These are phyloP conservation scores for Apiospora koreana DNA, from an alignment of 2,329 filamentous ascomycete species.

Conservation along the genomic window DNA sequence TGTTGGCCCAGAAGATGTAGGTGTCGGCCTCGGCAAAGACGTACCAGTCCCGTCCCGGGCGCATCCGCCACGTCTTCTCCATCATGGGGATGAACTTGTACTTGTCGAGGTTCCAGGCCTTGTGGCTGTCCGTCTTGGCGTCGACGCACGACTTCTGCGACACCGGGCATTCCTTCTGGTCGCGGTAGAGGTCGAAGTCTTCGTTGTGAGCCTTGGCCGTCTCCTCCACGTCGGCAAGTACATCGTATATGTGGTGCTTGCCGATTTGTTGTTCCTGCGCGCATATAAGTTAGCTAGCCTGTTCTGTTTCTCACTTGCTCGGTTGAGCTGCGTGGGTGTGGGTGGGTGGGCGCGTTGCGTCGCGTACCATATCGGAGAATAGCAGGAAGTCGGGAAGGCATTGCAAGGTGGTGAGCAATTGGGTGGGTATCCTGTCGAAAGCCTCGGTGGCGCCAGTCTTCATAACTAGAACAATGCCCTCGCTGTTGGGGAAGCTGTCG, in stretches of 20 bases:
- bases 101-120: constrained; percentile 58
- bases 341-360: constrained; percentile 20
- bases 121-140: constrained; percentile 31
- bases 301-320: neutral
- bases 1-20: constrained; percentile 56
- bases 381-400: constrained; percentile 57
- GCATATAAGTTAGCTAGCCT: neutral
- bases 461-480: constrained; percentile 52
- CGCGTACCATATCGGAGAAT: constrained; percentile 53
- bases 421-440: constrained; percentile 54
- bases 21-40: constrained; percentile 62
- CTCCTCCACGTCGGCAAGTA: constrained; percentile 37
- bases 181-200: constrained; percentile 47
- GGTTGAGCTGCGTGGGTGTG: neutral
- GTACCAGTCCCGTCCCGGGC: constrained; percentile 57
- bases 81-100: constrained; percentile 64
- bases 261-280: constrained; percentile 50
- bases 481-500: constrained; percentile 42
- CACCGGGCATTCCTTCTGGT: constrained; percentile 47
- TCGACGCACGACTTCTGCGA: constrained; percentile 46
- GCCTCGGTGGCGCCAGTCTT: constrained; percentile 61
- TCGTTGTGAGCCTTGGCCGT: constrained; percentile 38
- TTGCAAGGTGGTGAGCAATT: constrained; percentile 54
- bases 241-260: constrained; percentile 42
- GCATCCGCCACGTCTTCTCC: constrained; percentile 54